These are phyloP conservation scores for Malassezia yamatoensis DNA, from an alignment of 1,284 basidiomycete genomes.

Conservation along the genomic window DNA sequence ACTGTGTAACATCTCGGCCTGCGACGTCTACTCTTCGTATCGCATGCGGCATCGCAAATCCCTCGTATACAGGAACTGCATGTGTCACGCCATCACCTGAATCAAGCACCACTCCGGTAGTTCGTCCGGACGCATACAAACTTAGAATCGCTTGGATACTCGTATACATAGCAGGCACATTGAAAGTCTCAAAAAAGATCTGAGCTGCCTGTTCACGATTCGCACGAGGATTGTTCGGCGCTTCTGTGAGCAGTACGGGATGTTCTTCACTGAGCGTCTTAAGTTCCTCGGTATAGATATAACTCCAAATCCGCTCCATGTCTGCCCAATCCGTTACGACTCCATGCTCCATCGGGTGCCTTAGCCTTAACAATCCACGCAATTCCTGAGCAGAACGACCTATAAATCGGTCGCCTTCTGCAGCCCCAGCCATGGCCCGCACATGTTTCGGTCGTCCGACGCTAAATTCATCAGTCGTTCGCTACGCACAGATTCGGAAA, in stretches of 20 bases:
- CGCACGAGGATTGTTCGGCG: constrained; percentile 79
- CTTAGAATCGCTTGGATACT: constrained; percentile 95
- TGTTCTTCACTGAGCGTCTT: constrained; percentile 58
- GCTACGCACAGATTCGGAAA: constrained; percentile 35
- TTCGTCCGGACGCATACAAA: constrained; percentile 97
- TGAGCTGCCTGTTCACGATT: constrained; percentile 92
- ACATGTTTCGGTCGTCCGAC: constrained; percentile 46
- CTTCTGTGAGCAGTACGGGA: constrained; percentile 86
- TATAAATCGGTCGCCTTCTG: constrained; percentile 47
- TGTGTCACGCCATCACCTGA: constrained; percentile 98
- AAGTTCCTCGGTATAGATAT: constrained; percentile 44
- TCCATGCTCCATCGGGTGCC: constrained; percentile 47
- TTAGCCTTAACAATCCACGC: constrained; percentile 41
- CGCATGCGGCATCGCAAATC: constrained; percentile 97
- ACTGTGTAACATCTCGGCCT: constrained; percentile 86
- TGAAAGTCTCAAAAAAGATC: constrained; percentile 97
- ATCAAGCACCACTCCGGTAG: constrained; percentile 95
- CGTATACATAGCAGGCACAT: constrained; percentile 93
- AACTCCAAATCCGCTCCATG: constrained; percentile 47
- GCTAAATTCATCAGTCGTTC: background rate
- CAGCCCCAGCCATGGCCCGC: constrained; percentile 46
- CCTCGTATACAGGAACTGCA: constrained; percentile 96
- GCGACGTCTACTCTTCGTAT: constrained; percentile 90
- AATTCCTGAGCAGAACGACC: constrained; percentile 44
- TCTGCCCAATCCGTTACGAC: constrained; percentile 48